phyloP scores from a whole-genome alignment of 768 basidiomycete genomes.

The Fistulinella prunicolor region DNA sequence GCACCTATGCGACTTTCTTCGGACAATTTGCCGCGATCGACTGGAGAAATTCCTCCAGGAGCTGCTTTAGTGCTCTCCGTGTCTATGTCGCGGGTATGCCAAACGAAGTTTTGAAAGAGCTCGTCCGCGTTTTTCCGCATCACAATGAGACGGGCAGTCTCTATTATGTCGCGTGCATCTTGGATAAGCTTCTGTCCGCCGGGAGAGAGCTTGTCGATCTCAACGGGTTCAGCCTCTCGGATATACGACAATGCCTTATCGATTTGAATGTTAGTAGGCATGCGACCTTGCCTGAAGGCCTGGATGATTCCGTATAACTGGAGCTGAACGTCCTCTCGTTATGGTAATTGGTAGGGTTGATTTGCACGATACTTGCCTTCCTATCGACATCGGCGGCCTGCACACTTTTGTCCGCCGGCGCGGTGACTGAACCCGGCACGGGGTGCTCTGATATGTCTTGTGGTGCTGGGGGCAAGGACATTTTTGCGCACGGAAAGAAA shows the following conservation, averaged over 20 bases:
- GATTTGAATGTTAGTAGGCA: slow-evolving; percentile 81
- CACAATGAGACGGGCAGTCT: slow-evolving; percentile 70
- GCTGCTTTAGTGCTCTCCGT: slow-evolving; percentile 39
- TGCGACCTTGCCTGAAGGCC: slow-evolving; percentile 74
- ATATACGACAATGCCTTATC: slow-evolving; percentile 70
- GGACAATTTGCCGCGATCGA: slow-evolving; percentile 51
- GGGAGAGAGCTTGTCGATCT: slow-evolving; percentile 62
- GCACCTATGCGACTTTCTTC: slow-evolving; percentile 64
- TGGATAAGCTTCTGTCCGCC: slow-evolving; percentile 75
- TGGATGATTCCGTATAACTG: slow-evolving; percentile 77
- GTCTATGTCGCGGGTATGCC: slow-evolving; percentile 62
- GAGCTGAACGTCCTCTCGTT: slow-evolving; percentile 35
- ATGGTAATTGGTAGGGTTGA: neutral
- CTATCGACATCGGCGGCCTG: slow-evolving; percentile 77
- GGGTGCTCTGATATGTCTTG: slow-evolving; percentile 65
- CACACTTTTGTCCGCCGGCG: slow-evolving; percentile 55
- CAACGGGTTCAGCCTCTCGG: slow-evolving; percentile 55
- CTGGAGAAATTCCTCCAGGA: slow-evolving; percentile 40
- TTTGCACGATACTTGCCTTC: slow-evolving; percentile 43
- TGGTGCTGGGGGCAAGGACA: slow-evolving; percentile 64
- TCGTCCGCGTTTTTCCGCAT: slow-evolving; percentile 86
- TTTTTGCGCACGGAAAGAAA: slow-evolving; percentile 25
- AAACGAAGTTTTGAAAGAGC: slow-evolving; percentile 88
- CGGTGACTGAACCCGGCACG: slow-evolving; percentile 55
- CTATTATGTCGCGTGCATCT: slow-evolving; percentile 77